Percentiles rank a stretch among this genome's conserved stretches.
Evolutionary conservation across 176 grass and related monocot species (phyloP).

Genomic region (Aegilops sharonensis): DNA sequence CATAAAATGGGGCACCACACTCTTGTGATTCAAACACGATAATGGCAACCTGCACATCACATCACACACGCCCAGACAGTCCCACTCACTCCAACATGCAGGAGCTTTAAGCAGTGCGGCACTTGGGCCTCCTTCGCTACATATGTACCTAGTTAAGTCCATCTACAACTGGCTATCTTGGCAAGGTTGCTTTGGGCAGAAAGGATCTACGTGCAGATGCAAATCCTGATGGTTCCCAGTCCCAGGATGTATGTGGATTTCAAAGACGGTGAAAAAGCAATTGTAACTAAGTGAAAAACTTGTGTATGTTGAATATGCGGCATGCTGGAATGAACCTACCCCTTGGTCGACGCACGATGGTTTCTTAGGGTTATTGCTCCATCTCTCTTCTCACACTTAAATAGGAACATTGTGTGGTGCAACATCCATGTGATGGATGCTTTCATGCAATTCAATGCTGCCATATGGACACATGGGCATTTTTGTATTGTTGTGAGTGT

Average conservation of each 20-base stretch:
- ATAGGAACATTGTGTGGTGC: not conserved
- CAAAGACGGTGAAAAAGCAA: not conserved
- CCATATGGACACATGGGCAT: not conserved
- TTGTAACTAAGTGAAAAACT: not conserved
- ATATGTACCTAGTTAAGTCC: too few relatives aligned
- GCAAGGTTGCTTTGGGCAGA: too few relatives aligned
- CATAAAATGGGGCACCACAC: too few relatives aligned
- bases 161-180: too few relatives aligned
- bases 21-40: too few relatives aligned
- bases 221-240: not conserved
- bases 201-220: too few relatives aligned
- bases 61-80: too few relatives aligned
- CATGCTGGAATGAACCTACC: not conserved
- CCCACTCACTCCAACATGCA: too few relatives aligned
- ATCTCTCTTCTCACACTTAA: not conserved
- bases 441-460: not conserved
- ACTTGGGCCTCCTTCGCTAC: too few relatives aligned
- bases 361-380: not conserved
- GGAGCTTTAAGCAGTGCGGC: too few relatives aligned
- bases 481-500: too few relatives aligned
- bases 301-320: not conserved
- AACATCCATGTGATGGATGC: not conserved
- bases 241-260: not conserved
- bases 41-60: too few relatives aligned
- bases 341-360: not conserved